Percentiles rank a stretch among this genome's conserved stretches.
Evolutionary conservation across 2,329 filamentous ascomycete genomes (phyloP).

Genomic region (Ilyonectria destructans): DNA sequence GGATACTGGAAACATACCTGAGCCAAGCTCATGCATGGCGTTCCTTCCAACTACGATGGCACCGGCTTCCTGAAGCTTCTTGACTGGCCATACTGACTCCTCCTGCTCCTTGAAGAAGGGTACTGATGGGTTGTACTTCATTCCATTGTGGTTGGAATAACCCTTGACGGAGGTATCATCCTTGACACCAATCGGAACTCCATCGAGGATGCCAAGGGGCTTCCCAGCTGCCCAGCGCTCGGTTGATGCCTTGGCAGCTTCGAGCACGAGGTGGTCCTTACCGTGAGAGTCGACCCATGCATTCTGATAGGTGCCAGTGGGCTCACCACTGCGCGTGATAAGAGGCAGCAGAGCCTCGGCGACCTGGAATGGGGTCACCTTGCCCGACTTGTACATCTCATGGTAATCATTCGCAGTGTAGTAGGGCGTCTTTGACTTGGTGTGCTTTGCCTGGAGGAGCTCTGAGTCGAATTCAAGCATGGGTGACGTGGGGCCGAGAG

Average conservation of each 20-base stretch:
- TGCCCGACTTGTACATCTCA: slow-evolving; percentile 79
- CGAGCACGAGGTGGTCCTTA: slow-evolving; percentile 70
- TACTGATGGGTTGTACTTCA: slow-evolving; percentile 71
- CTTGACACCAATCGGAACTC: slow-evolving; percentile 87
- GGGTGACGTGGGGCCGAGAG: slow-evolving; percentile 58
- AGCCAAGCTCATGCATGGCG: slow-evolving; percentile 86
- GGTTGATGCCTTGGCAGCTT: slow-evolving; percentile 82
- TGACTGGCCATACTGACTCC: slow-evolving; percentile 79
- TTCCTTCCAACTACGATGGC: slow-evolving; percentile 84
- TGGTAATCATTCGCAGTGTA: slow-evolving; percentile 85
- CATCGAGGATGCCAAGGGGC: slow-evolving; percentile 81
- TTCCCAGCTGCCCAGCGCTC: slow-evolving; percentile 78
- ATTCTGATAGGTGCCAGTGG: slow-evolving; percentile 74
- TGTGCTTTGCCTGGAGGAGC: slow-evolving; percentile 59
- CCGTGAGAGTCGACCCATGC: slow-evolving; percentile 81
- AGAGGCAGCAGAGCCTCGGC: slow-evolving; percentile 80
- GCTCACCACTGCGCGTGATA: slow-evolving; percentile 72
- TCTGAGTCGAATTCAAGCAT: slow-evolving; percentile 61
- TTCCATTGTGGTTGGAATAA: slow-evolving; percentile 78
- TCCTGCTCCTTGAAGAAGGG: slow-evolving; percentile 66
- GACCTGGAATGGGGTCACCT: slow-evolving; percentile 81
- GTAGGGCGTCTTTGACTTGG: slow-evolving; percentile 67
- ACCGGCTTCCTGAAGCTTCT: slow-evolving; percentile 81
- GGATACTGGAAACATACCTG: slow-evolving; percentile 63
- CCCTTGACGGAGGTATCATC: slow-evolving; percentile 83